phyloP scores from a whole-genome alignment of 139 green algal genomes.

The Chlorella sp. region DNA sequence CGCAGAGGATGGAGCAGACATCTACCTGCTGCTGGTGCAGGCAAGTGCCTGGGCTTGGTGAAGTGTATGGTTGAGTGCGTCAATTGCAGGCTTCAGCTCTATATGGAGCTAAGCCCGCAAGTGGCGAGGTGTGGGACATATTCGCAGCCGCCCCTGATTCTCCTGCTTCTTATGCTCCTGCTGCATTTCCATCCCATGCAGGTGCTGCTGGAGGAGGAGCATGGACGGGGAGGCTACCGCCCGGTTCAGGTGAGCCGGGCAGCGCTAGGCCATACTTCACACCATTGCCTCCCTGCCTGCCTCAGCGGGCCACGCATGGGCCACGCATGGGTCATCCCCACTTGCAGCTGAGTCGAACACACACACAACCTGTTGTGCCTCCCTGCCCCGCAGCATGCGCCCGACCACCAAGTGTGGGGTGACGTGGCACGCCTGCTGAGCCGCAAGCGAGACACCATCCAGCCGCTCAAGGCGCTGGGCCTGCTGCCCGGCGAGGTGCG shows the following conservation, averaged over 20 bases:
- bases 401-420: constrained; percentile 47
- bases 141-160: too few relatives aligned
- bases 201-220: constrained; percentile 31
- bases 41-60: too few relatives aligned
- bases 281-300: too few relatives aligned
- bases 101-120: too few relatives aligned
- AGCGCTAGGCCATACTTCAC: too few relatives aligned
- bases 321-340: too few relatives aligned
- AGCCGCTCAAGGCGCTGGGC: constrained; percentile 61
- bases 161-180: background rate
- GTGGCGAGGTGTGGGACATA: too few relatives aligned
- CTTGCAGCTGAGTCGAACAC: too few relatives aligned
- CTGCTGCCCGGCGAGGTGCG: constrained; percentile 63
- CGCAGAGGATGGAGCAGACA: constrained; percentile 31
- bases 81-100: too few relatives aligned
- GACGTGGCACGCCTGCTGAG: constrained; percentile 60
- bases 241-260: background rate
- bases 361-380: too few relatives aligned
- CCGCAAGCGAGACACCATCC: constrained; percentile 57
- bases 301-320: too few relatives aligned
- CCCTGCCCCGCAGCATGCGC: constrained; percentile 20
- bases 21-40: constrained; percentile 61
- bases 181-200: background rate
- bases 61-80: background rate
- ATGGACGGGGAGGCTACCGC: background rate